Conservation (phyloP, 2,329 filamentous ascomycete genomes). For the Fusarium chaquense region DNA sequence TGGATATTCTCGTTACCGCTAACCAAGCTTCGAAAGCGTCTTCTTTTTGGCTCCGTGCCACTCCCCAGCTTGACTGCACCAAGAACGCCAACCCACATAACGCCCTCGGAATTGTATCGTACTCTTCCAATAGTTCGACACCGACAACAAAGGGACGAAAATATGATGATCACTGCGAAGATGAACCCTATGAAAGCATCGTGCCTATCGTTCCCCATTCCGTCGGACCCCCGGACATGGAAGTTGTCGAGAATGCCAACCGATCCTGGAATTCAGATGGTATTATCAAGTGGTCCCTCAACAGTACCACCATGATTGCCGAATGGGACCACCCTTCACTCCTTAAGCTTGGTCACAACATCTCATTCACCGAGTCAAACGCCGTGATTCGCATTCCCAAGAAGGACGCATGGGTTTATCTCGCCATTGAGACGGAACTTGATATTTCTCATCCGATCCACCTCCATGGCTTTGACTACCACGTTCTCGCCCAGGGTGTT, state of each 20-base stretch:
- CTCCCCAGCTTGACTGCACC: conserved; percentile 58
- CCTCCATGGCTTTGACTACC: conserved; percentile 54
- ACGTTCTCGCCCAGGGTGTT: conserved; percentile 45
- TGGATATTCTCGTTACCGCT: conserved; percentile 62
- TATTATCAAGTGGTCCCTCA: conserved; percentile 62
- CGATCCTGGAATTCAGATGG: conserved; percentile 46
- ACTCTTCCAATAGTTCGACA: conserved; percentile 47
- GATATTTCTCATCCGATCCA: conserved; percentile 53
- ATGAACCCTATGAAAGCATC: conserved; percentile 52
- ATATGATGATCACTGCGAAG: conserved; percentile 49
- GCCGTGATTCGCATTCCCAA: conserved; percentile 49
- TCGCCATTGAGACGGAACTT: conserved; percentile 46
- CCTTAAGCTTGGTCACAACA: conserved; percentile 37
- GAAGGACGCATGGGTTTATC: conserved; percentile 49
- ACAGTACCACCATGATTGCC: conserved; percentile 50
- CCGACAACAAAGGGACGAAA: conserved; percentile 30
- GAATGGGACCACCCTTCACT: conserved; percentile 51
- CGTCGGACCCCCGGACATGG: conserved; percentile 48
- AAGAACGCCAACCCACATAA: conserved; percentile 56
- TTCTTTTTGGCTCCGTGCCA: conserved; percentile 64
- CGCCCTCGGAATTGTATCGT: conserved; percentile 63
- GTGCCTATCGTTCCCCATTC: conserved; percentile 53
- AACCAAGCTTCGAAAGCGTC: conserved; percentile 49
- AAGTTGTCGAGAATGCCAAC: conserved; percentile 48
- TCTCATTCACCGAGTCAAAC: conserved; percentile 41